phyloP scores from a whole-genome alignment of 352 stramenopile species.

The Phytophthora europaea region DNA sequence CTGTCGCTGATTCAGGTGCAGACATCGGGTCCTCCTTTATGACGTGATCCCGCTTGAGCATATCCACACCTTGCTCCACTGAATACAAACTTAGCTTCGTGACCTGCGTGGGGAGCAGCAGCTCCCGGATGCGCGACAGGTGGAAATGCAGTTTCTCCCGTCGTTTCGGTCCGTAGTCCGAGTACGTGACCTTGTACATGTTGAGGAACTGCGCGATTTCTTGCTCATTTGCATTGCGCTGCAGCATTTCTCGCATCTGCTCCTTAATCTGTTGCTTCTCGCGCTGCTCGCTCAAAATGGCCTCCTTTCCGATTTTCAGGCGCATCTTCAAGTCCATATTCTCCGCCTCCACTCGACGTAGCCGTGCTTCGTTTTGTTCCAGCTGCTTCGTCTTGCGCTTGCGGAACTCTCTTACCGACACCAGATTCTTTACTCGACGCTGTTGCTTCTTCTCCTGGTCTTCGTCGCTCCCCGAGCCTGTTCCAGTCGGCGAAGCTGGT shows the following conservation, averaged over 20 bases:
- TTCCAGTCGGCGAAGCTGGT: slow-evolving; percentile 14
- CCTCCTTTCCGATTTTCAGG: slow-evolving; percentile 85
- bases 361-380: slow-evolving; percentile 71
- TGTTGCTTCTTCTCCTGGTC: slow-evolving; percentile 67
- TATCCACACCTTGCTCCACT: slow-evolving; percentile 75
- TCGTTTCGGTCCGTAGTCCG: slow-evolving; percentile 80
- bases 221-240: slow-evolving; percentile 72
- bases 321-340: slow-evolving; percentile 87
- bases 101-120: slow-evolving; percentile 81
- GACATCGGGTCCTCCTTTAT: slow-evolving; percentile 68
- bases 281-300: slow-evolving; percentile 73
- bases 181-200: slow-evolving; percentile 88
- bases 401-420: slow-evolving; percentile 79
- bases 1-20: slow-evolving; percentile 55
- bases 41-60: slow-evolving; percentile 68
- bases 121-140: slow-evolving; percentile 70
- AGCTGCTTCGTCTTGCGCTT: slow-evolving; percentile 84
- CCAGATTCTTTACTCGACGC: slow-evolving; percentile 79
- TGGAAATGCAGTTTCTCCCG: slow-evolving; percentile 83
- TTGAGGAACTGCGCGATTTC: slow-evolving; percentile 84
- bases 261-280: slow-evolving; percentile 87
- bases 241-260: slow-evolving; percentile 82
- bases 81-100: slow-evolving; percentile 85
- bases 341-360: slow-evolving; percentile 75
- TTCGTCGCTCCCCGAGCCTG: slow-evolving; percentile 35